These are phyloP conservation scores for Claviceps lovelessii DNA, from an alignment of 2,329 filamentous ascomycete species.

Conservation along the genomic window DNA sequence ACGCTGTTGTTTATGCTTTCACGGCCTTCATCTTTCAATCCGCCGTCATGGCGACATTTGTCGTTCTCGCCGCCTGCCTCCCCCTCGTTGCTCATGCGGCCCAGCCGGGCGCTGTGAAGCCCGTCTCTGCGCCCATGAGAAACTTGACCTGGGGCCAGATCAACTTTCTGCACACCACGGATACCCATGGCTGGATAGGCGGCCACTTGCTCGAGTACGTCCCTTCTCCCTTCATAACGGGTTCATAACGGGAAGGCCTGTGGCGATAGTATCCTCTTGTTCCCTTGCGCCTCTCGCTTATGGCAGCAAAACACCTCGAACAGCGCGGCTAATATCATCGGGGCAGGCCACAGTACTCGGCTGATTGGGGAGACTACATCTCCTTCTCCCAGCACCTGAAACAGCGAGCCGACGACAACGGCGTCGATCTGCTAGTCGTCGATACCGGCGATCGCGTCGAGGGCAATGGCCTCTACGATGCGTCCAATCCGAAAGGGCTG, in stretches of 20 bases:
- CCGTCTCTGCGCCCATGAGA: constrained; percentile 68
- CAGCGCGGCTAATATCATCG: neutral
- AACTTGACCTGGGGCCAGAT: constrained; percentile 83
- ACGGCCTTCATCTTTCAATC: neutral
- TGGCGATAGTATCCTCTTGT: too few relatives aligned
- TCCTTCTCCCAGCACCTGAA: constrained; percentile 80
- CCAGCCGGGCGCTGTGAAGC: constrained; percentile 68
- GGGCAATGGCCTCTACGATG: constrained; percentile 89
- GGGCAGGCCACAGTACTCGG: constrained; percentile 68
- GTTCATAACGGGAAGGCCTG: neutral
- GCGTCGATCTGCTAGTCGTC: constrained; percentile 76
- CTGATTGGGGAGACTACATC: constrained; percentile 96
- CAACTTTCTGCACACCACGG: constrained; percentile 93
- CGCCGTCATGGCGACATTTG: constrained; percentile 15
- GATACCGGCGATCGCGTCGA: constrained; percentile 91
- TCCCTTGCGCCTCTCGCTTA: too few relatives aligned
- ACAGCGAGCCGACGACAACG: constrained; percentile 60
- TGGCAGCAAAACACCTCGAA: neutral
- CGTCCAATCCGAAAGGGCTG: constrained; percentile 70
- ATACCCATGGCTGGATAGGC: constrained; percentile 90
- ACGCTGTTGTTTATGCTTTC: neutral
- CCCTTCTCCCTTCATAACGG: neutral
- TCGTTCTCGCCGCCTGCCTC: constrained; percentile 16
- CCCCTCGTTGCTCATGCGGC: constrained; percentile 27
- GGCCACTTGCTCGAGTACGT: constrained; percentile 80